phyloP scores from a whole-genome alignment of 2,329 filamentous ascomycete genomes.

The Fusarium napiforme region DNA sequence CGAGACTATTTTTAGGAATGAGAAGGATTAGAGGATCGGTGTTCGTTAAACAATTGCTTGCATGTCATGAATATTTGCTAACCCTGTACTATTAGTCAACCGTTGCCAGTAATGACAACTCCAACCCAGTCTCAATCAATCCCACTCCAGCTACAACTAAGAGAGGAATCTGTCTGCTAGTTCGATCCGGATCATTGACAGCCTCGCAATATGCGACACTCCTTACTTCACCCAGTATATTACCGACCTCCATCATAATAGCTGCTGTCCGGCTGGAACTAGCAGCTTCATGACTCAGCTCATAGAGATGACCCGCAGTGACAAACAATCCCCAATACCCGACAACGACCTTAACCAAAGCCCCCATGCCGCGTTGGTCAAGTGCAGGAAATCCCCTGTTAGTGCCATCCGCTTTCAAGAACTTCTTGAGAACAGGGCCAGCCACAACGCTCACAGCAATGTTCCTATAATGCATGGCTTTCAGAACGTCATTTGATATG shows the following conservation, averaged over 20 bases:
- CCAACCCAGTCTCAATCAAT: not conserved
- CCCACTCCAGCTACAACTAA: not conserved
- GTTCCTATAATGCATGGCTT: accelerated
- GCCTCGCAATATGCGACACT: not conserved
- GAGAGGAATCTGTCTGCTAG: not conserved
- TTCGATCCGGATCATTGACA: not conserved
- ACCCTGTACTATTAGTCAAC: not conserved
- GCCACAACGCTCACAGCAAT: not conserved
- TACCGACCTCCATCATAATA: not conserved
- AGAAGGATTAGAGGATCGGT: no score
- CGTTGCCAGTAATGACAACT: not conserved
- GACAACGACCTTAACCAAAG: accelerated
- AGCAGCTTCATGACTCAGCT: not conserved
- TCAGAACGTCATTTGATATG: not conserved
- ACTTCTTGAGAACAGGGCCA: not conserved
- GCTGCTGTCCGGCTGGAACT: not conserved
- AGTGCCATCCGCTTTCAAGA: no score
- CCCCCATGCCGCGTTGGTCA: not conserved
- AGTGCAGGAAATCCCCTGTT: not conserved
- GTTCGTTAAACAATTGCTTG: no score
- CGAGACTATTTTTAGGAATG: no score
- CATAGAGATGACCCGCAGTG: not conserved
- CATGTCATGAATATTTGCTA: not conserved
- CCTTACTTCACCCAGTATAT: not conserved
- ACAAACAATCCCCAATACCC: not conserved